phyloP scores from a whole-genome alignment of 805 yeast genomes.

The Wickerhamomyces canadensis region DNA sequence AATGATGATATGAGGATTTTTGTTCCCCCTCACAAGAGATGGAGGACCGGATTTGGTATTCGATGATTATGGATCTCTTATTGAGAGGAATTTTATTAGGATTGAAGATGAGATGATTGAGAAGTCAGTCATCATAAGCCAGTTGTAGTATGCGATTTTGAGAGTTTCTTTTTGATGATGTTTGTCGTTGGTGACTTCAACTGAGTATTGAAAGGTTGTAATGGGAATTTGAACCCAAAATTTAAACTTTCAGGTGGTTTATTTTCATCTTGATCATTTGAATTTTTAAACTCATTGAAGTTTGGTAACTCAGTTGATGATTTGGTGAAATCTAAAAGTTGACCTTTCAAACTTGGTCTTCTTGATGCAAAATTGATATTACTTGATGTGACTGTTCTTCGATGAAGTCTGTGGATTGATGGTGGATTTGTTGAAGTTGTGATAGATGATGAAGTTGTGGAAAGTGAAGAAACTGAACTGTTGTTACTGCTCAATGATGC shows the following conservation, averaged over 20 bases:
- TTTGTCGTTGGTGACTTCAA: slow-evolving; percentile 7
- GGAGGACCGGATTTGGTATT: too few species aligned
- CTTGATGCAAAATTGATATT: slow-evolving; percentile 15
- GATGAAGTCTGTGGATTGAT: slow-evolving; percentile 11
- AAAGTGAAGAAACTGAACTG: not conserved
- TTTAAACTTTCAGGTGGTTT: slow-evolving; percentile 22
- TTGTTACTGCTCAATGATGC: slow-evolving; percentile 14
- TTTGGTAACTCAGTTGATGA: slow-evolving; percentile 5
- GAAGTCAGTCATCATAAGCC: not conserved
- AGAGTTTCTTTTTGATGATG: slow-evolving; percentile 13
- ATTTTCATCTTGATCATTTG: slow-evolving; percentile 7
- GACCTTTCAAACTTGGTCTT: slow-evolving; percentile 16
- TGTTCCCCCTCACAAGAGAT: too few species aligned
- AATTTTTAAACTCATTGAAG: not conserved
- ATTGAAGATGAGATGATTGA: too few species aligned
- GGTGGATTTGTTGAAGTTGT: slow-evolving; percentile 1
- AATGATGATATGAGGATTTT: too few species aligned
- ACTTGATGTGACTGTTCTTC: slow-evolving; percentile 21
- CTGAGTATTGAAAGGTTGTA: slow-evolving; percentile 4
- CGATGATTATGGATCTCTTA: too few species aligned
- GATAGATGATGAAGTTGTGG: slow-evolving; percentile 6
- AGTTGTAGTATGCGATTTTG: slow-evolving; percentile 16
- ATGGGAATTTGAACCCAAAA: slow-evolving; percentile 23
- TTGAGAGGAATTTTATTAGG: too few species aligned
- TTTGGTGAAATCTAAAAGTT: slow-evolving; percentile 14